Conservation (phyloP, 176 grass and related monocot genomes). For the Luzula sylvatica region DNA sequence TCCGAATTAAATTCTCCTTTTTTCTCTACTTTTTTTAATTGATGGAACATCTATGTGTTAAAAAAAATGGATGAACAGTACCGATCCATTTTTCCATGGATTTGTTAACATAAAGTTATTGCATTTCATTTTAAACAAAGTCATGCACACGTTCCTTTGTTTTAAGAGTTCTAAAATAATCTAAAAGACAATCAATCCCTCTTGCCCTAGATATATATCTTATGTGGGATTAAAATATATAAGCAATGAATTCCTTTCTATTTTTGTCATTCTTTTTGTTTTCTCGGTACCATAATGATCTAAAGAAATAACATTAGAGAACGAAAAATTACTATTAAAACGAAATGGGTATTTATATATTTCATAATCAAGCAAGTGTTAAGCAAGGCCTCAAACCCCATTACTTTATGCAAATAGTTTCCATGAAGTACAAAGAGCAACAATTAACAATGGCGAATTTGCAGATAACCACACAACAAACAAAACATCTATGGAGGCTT, state of each 20-base stretch:
- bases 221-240: conserved; percentile 26
- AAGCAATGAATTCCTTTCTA: conserved; percentile 33
- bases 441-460: conserved; percentile 21
- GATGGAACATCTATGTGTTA: conserved; percentile 7
- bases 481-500: conserved; percentile 18
- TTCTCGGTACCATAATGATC: not conserved
- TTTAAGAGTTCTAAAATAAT: not conserved
- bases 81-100: conserved; percentile 4
- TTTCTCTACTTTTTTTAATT: conserved; percentile 16
- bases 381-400: conserved; percentile 23
- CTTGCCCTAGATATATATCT: not conserved
- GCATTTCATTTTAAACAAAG: conserved; percentile 45
- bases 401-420: conserved; percentile 28
- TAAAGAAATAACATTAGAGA: conserved; percentile 5
- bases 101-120: conserved; percentile 15
- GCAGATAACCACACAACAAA: conserved; percentile 22
- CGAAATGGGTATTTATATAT: not conserved
- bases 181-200: conserved; percentile 14
- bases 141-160: conserved; percentile 46
- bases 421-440: conserved; percentile 30
- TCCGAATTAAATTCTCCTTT: conserved; percentile 36
- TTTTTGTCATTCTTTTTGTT: conserved; percentile 3
- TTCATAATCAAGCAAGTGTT: conserved; percentile 33
- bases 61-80: conserved; percentile 5
- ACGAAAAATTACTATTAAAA: not conserved